Evolutionary conservation across 139 green algal species (phyloP).

Genomic region (Picochlorum sp.): DNA sequence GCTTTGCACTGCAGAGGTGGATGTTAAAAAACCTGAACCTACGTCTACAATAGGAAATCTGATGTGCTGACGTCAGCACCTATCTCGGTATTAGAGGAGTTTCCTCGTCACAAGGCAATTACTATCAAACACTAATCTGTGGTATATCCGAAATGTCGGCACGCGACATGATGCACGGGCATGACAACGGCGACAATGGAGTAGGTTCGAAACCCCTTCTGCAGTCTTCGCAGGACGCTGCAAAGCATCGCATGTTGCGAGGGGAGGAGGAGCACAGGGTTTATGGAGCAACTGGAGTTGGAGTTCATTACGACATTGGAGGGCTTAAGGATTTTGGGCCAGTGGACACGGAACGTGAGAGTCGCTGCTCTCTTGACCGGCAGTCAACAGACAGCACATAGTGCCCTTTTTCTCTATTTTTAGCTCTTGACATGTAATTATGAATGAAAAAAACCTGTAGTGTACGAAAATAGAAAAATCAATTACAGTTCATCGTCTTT

Average conservation of each 20-base stretch:
- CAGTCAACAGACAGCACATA: too few species aligned
- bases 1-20: too few species aligned
- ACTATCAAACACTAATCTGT: not conserved
- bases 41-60: too few species aligned
- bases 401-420: too few species aligned
- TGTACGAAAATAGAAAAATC: too few species aligned
- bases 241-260: not conserved
- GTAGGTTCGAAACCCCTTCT: not conserved
- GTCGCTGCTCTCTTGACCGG: not conserved
- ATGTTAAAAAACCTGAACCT: too few species aligned
- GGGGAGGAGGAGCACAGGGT: not conserved
- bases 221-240: conserved; percentile 2
- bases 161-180: not conserved
- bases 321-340: conserved; percentile 6
- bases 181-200: too few species aligned
- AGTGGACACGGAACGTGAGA: conserved; percentile 9
- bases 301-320: conserved; percentile 11
- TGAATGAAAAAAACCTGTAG: too few species aligned
- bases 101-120: too few species aligned
- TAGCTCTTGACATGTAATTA: too few species aligned
- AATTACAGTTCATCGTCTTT: too few species aligned
- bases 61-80: not conserved
- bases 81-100: too few species aligned
- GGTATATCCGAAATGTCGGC: not conserved
- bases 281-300: not conserved